These are phyloP conservation scores for Alloascoidea africana DNA, from an alignment of 805 yeast genomes.

Conservation along the genomic window DNA sequence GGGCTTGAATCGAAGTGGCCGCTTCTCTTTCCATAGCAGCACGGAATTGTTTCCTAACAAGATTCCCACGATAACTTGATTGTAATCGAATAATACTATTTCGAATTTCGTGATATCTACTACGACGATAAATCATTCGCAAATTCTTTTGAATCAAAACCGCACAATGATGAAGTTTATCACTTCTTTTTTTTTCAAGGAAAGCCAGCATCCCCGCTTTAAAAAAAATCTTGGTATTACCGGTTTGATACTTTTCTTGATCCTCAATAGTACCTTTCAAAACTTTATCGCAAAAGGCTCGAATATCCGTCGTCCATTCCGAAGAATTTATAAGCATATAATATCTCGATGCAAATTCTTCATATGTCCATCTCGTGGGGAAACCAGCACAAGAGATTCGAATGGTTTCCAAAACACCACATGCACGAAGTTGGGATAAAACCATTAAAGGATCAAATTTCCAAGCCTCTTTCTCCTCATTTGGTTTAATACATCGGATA, in stretches of 20 bases:
- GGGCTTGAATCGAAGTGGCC: conserved; percentile 59
- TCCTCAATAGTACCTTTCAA: conserved; percentile 44
- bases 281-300: conserved; percentile 53
- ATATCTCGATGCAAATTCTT: conserved; percentile 82
- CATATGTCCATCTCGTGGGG: conserved; percentile 92
- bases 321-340: conserved; percentile 66
- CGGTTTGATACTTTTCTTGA: conserved; percentile 65
- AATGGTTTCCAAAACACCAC: conserved; percentile 96
- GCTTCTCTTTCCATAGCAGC: conserved; percentile 41
- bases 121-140: conserved; percentile 48
- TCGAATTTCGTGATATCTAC: conserved; percentile 38
- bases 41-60: conserved; percentile 38
- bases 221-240: conserved; percentile 87
- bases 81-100: conserved; percentile 43
- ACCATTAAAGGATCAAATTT: conserved; percentile 92
- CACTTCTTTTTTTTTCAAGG: conserved; percentile 72
- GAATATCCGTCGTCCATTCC: conserved; percentile 48
- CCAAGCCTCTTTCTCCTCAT: conserved; percentile 92
- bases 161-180: conserved; percentile 66
- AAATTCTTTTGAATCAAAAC: conserved; percentile 74
- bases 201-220: conserved; percentile 94
- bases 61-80: conserved; percentile 44
- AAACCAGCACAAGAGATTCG: conserved; percentile 95
- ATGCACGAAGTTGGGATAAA: conserved; percentile 85
- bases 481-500: conserved; percentile 94